These are phyloP conservation scores for Sporopachydermia lactativora DNA, from an alignment of 805 yeast species.

Conservation along the genomic window DNA sequence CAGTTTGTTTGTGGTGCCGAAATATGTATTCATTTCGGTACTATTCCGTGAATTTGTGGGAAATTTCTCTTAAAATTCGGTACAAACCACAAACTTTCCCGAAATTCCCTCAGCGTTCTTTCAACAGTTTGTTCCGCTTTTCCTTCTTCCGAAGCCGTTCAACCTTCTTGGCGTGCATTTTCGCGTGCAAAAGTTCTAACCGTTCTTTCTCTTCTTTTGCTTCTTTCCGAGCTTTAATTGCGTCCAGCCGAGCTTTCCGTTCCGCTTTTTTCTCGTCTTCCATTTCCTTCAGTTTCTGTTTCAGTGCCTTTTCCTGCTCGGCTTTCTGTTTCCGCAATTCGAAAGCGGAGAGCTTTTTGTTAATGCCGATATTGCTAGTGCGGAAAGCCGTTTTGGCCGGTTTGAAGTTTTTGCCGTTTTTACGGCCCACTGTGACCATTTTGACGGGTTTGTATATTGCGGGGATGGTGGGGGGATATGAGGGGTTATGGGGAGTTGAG, in stretches of 20 bases:
- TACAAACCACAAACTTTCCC: no score
- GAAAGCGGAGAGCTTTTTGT: conserved; percentile 37
- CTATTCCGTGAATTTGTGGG: no score
- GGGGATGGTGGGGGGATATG: no score
- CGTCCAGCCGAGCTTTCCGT: conserved; percentile 36
- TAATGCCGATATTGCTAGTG: conserved; percentile 30
- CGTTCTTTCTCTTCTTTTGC: conserved; percentile 83
- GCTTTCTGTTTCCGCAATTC: conserved; percentile 52
- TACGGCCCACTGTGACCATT: background rate
- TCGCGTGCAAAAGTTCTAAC: conserved; percentile 64
- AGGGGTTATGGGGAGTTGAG: no score
- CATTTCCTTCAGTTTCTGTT: conserved; percentile 54
- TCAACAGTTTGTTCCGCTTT: conserved; percentile 86
- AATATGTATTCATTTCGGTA: no score
- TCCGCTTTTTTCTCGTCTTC: conserved; percentile 64
- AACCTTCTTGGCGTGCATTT: conserved; percentile 85
- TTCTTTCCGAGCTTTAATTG: conserved; percentile 59
- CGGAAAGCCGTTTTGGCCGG: conserved; percentile 20
- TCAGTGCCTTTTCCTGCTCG: conserved; percentile 49
- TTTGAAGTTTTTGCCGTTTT: conserved; percentile 23
- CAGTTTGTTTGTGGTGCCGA: no score
- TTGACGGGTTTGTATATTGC: no score
- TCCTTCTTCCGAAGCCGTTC: conserved; percentile 84
- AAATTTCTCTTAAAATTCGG: no score
- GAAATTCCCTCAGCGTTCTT: conserved; percentile 49